Evolutionary conservation across 2,329 filamentous ascomycete genomes (phyloP), one percentile per base, ranked within the genome.

Genomic region (Exophiala mesophila): DNA sequence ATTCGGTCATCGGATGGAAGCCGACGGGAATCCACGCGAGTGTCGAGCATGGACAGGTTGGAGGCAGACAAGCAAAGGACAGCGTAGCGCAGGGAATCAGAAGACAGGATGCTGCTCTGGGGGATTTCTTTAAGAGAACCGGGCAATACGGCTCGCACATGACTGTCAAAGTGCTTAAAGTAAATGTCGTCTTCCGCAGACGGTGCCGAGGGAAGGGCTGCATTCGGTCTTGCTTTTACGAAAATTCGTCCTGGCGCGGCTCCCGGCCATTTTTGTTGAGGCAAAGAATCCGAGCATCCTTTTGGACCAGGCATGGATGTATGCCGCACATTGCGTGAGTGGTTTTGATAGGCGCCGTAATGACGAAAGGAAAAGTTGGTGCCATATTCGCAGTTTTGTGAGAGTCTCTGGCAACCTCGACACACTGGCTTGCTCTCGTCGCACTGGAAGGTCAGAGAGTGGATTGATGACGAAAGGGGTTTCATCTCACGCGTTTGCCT

Each of bases 21-120:
- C 7, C 17, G 9, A 20, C 44, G 38, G 28, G 2, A n/a, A 5
- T 28, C 4, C 10, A 41, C 19, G 9, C 8, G 26, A 20, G 32
- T 20, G 16, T 46, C 44, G 16, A 46, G 44, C 20, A 21, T 46
- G 3, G 44, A 31, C 3, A 46, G 20, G 24, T 41, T 26, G 5
- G 44, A 46, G 3, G 44, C 44, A 12, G 44, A 16, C 5, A 46
- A n/a, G 34, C 44, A 46, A 23, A 46, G 44, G 13, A 46, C 17
- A 21, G 44, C 39, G 30, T 28, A 29, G 4, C 33, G 33, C 9
- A 46, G n/a, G n/a, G n/a, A 19, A 16, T 16, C 20, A 5, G 39
- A 3, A 10, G 12, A 37, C 17, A 23, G 13, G 17, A 26, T 13
- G 5, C 12, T 19, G 17, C 20, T 12, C 9, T 15, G 10, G 20